Percentiles rank a stretch among this genome's conserved stretches.
phyloP scores from a whole-genome alignment of 257 asterid species.

The Solanum chaucha region DNA sequence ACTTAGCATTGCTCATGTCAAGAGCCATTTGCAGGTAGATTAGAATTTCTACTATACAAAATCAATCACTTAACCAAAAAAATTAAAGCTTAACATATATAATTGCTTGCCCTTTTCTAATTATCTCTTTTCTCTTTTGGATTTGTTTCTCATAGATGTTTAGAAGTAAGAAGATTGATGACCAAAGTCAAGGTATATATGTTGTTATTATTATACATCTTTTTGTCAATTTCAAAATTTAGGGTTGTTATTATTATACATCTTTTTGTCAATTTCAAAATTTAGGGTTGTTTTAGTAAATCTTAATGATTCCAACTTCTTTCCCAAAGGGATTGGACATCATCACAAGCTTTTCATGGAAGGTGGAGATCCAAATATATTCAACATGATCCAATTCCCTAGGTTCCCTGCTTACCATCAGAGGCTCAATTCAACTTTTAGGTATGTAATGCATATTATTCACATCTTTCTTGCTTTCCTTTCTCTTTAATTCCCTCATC shows the following conservation, averaged over 20 bases:
- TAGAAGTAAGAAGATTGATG: conserved; percentile 71
- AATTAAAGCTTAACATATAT: background rate
- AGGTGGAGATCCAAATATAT: conserved; percentile 48
- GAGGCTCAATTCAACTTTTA: conserved; percentile 21
- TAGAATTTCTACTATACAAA: background rate
- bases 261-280: background rate
- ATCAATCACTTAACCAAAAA: background rate
- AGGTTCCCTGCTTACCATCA: conserved; percentile 15
- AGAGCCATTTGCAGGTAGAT: conserved; percentile 85
- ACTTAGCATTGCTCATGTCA: conserved; percentile 82
- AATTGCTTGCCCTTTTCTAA: background rate
- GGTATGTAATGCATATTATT: conserved; percentile 18
- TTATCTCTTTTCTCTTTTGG: background rate
- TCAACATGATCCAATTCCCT: conserved; percentile 57
- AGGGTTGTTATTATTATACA: too few species aligned
- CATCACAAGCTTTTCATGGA: conserved; percentile 37
- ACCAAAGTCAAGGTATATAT: conserved; percentile 42
- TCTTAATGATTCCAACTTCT: background rate
- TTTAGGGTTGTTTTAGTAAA: conserved; percentile 6
- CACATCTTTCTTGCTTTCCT: background rate
- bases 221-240: too few species aligned
- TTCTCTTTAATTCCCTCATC: background rate
- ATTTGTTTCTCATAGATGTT: conserved; percentile 43
- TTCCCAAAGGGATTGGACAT: conserved; percentile 27
- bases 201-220: background rate